Base-by-base conservation (phyloP, 2,329 filamentous ascomycete genomes). In the Sphaerulina musiva region DNA sequence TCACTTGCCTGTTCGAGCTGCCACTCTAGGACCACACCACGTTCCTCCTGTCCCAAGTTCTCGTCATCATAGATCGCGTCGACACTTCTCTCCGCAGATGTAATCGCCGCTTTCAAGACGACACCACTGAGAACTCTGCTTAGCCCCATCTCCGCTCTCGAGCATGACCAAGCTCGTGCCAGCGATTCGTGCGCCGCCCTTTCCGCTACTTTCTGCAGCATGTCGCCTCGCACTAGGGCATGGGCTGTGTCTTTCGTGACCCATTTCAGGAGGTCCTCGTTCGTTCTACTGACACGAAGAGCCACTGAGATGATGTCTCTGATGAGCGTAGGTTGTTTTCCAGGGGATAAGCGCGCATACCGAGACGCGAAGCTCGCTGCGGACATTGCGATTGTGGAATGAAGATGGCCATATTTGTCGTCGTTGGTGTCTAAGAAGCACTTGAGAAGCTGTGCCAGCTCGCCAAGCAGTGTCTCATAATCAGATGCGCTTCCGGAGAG, bases 211-310 rank as follows among this genome's bases (percentile, higher is more conserved):
- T 70, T 67, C n/a, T 73, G 67, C 26, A 87, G 69, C 1, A 78
- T 73, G 2, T 81, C 82, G 39, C 80, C 76, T 26, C 80, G 77
- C 4, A 87, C 74, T 62, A 86, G 75, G 50, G 78, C 78, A 12
- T 79, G 77, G 53, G 85, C 79, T n/a, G 88, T 80, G 12, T 79
- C 76, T 47, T 77, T 73, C 6, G 86, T 75, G 39, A 66, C 51
- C 66, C 66, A 69, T 5, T 56, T 56, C 14, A 57, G 34, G 3
- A 64, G 26, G 3, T 61, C 55, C 10, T 67, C 63, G 26, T 56
- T 49, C 8, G 55, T 53, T 34, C 52, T 59, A 42, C 56, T 59
- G 8, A 31, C 23, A 10, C 54, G 39, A 1, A 68, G 26, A 2
- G 62, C 63, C 14, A 31, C 32, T 12, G 59, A 46, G 6, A 68